Base-by-base conservation (phyloP, 257 asterid species). In the Anisodus acutangulus region DNA sequence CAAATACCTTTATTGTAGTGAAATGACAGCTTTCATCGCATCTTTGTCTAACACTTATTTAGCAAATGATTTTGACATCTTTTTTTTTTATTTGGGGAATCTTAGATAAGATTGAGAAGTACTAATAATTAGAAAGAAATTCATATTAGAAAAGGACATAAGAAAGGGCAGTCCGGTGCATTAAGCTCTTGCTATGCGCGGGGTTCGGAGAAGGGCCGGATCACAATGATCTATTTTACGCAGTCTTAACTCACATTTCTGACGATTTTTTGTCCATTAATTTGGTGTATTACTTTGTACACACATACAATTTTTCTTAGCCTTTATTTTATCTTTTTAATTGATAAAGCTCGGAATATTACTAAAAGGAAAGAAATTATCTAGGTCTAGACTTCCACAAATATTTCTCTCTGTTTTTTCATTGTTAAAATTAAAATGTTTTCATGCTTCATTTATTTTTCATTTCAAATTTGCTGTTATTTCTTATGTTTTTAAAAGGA, bases 61-160 rank as follows among this genome's bases (percentile, higher is more conserved):
- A 11, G 45, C 62, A 76, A 78, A 13, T 78, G 81, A 53, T 53
- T 68, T 78, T 78, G 64, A 53, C 59, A 76, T 12, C 15, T 22
- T 76, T 17, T 3, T 51, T 51, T 11, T 45, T 3, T 45, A 72
- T 9, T 72, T 4, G 80, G n/a, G 47, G 11, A 49, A 76, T 76
- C 6, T 22, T 76, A 26, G 26, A 76, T 51, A 51, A 76, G 47
- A 76, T 51, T 26, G 47, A 76, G 2, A 49, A 31, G 31, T 43
- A 43, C 9, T 3, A 6, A 51, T 3, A 51, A 7, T 72, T 49
- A 49, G 0, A 74, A 19, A 2, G 15, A n/a, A n/a, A n/a, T n/a
- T n/a, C n/a, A n/a, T n/a, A n/a, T n/a, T n/a, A n/a, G n/a, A n/a
- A n/a, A n/a, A n/a, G n/a, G n/a, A n/a, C n/a, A n/a, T n/a, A n/a